Percentiles rank a stretch among this genome's conserved stretches.
Evolutionary conservation across 2,329 filamentous ascomycete species (phyloP).

Genomic region (Waltergamsia citrina): DNA sequence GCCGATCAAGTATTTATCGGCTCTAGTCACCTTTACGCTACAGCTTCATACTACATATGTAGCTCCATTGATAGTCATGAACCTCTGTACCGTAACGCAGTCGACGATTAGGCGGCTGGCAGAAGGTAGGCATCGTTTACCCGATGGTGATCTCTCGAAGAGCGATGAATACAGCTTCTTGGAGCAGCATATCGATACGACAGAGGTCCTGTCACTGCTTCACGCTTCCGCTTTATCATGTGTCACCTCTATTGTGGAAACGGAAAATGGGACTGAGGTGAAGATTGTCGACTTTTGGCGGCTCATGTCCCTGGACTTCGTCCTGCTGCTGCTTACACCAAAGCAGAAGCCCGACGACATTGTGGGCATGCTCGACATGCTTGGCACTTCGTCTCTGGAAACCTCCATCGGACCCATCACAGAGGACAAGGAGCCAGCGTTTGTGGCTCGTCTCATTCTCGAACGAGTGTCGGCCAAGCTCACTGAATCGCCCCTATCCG

Average conservation of each 20-base stretch:
- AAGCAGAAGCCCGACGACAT: constrained; percentile 58
- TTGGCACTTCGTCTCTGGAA: constrained; percentile 56
- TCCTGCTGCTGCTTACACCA: constrained; percentile 56
- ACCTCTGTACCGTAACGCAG: constrained; percentile 44
- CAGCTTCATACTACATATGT: constrained; percentile 50
- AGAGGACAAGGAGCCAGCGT: constrained; percentile 28
- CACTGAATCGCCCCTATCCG: constrained; percentile 38
- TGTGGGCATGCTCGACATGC: constrained; percentile 51
- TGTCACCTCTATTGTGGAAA: constrained; percentile 23
- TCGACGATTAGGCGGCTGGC: constrained; percentile 52
- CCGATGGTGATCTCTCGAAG: constrained; percentile 36
- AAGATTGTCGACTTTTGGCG: constrained; percentile 51
- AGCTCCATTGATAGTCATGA: constrained; percentile 47
- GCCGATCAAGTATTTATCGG: constrained; percentile 56
- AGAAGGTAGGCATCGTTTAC: constrained; percentile 42
- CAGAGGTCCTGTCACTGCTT: constrained; percentile 56
- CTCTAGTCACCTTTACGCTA: constrained; percentile 54
- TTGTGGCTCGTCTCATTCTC: constrained; percentile 39
- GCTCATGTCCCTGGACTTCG: constrained; percentile 54
- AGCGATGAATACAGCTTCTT: constrained; percentile 26
- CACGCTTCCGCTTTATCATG: constrained; percentile 54
- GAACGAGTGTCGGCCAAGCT: constrained; percentile 55
- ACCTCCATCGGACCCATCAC: constrained; percentile 55
- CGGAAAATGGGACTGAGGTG: constrained; percentile 17
- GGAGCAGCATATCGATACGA: constrained; percentile 50